Percentiles rank a stretch among this genome's conserved stretches.
Conservation (phyloP, 208 protist species). For the Herpetomonas tarakana region DNA sequence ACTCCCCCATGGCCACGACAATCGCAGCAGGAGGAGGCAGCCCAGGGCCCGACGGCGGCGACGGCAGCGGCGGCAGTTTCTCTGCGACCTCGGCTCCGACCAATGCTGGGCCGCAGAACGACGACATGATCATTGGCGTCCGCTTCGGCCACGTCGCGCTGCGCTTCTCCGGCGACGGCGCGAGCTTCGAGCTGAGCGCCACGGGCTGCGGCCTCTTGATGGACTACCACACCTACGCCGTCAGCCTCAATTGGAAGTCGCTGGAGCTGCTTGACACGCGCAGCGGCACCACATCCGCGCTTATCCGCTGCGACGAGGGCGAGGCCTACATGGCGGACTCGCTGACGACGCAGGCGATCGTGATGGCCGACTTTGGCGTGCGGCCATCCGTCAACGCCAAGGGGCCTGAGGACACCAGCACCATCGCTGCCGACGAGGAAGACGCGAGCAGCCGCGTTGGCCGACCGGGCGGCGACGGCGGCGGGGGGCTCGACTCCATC, state of each 20-base stretch:
- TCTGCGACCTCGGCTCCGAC: slow-evolving; percentile 4
- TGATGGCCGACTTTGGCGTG: slow-evolving; percentile 51
- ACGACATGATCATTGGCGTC: slow-evolving; percentile 17
- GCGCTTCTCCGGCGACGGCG: slow-evolving; percentile 15
- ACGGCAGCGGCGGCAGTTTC: not conserved
- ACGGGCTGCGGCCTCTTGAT: slow-evolving; percentile 15
- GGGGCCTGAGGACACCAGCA: slow-evolving; percentile 10
- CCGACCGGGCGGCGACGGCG: not conserved
- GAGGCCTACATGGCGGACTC: slow-evolving; percentile 43
- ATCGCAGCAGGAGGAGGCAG: not conserved
- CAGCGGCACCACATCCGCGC: slow-evolving; percentile 32
- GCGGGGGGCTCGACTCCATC: not conserved
- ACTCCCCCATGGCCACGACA: not conserved
- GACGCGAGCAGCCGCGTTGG: not conserved
- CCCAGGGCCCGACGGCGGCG: not conserved
- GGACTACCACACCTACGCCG: slow-evolving; percentile 20
- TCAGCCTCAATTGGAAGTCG: slow-evolving; percentile 44
- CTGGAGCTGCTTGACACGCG: slow-evolving; percentile 60
- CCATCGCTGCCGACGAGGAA: not conserved
- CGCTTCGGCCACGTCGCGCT: slow-evolving; percentile 17
- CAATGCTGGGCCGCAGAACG: slow-evolving; percentile 1
- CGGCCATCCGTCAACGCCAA: slow-evolving; percentile 19
- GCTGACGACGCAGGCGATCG: slow-evolving; percentile 41
- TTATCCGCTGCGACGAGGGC: slow-evolving; percentile 61
- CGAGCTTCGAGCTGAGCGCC: slow-evolving; percentile 14